These are phyloP conservation scores for Pseudogymnoascus sp. DNA, from an alignment of 2,329 filamentous ascomycete genomes.

Conservation along the genomic window DNA sequence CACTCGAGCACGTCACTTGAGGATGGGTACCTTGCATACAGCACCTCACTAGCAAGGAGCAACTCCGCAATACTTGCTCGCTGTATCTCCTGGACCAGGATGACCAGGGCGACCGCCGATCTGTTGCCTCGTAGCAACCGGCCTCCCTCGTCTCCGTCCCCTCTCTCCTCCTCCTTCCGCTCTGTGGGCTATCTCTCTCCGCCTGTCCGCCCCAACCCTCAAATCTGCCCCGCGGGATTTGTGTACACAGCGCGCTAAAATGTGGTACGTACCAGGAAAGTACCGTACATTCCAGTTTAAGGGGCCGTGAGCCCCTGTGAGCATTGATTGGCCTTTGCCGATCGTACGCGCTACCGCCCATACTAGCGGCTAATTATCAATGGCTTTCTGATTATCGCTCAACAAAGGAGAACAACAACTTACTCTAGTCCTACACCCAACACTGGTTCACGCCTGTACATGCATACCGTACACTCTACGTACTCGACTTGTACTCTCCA, in stretches of 20 bases:
- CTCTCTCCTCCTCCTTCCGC: not conserved
- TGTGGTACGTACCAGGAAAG: not conserved
- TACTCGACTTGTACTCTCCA: not conserved
- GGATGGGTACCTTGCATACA: not conserved
- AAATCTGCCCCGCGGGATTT: not conserved
- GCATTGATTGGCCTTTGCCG: not conserved
- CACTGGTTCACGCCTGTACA: not conserved
- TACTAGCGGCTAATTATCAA: not conserved
- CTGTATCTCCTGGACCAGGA: not conserved
- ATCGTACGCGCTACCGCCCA: not conserved
- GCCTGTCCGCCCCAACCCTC: not conserved
- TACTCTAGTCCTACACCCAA: not conserved
- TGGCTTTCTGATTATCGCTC: not conserved
- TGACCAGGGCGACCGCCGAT: not conserved
- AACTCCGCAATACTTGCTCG: not conserved
- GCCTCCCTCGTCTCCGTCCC: not conserved
- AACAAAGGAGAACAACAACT: not conserved
- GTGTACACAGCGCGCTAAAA: not conserved
- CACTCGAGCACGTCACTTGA: not conserved
- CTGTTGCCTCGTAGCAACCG: conserved; percentile 1
- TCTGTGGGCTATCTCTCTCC: not conserved
- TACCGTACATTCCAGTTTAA: not conserved
- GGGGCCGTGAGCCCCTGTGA: not conserved
- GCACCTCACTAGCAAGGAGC: not conserved
- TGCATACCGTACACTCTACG: not conserved